Evolutionary conservation across 768 basidiomycete species (phyloP), one percentile per base, ranked within the genome.

Genomic region (Rhizopogon sp.): DNA sequence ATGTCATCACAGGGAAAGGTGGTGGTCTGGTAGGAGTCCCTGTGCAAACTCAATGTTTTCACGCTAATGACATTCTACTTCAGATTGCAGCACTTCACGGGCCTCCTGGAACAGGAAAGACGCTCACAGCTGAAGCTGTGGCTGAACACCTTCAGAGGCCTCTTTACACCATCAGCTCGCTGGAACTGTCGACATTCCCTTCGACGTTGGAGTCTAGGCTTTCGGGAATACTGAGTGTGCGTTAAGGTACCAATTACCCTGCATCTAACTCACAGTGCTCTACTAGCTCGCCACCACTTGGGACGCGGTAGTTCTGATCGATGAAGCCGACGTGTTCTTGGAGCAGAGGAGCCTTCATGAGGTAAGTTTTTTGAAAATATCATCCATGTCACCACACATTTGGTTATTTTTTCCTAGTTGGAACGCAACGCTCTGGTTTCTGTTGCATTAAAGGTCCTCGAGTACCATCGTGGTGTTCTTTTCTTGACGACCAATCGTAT

Each of bases 401-500:
- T 16, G 17, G 41, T 31, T 28, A 54, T 40, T 20, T 16, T 17
- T 10, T 13, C 14, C 16, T 25, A 55, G 61, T 62, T 87, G 7
- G 74, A 82, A 61, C 76, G 85, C 14, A 88, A 87, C 60, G 85
- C 85, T 1, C 84, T 87, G 78, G 84, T 88, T 3, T 84, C 84
- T 2, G 84, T 85, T 14, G 87, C 83, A 8, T 79, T 82, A 31
- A 77, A 80, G 20, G 79, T 81, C 63, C 74, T 83, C 50, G 81
- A 83, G 58, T 83, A 81, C 64, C 81, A 82, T 66, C 76, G 79
- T 35, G 81, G 80, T 5, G 80, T 83, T 61, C 73, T 83, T 44
- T 83, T 83, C 72, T 70, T 83, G 35, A 82, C 81, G 35, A 81
- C 79, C 17, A 82, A 49, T 49, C 46, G 47, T 1, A 11, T 49